Base-by-base conservation (phyloP, 805 yeast genomes). In the Wickerhamomyces bovis region DNA sequence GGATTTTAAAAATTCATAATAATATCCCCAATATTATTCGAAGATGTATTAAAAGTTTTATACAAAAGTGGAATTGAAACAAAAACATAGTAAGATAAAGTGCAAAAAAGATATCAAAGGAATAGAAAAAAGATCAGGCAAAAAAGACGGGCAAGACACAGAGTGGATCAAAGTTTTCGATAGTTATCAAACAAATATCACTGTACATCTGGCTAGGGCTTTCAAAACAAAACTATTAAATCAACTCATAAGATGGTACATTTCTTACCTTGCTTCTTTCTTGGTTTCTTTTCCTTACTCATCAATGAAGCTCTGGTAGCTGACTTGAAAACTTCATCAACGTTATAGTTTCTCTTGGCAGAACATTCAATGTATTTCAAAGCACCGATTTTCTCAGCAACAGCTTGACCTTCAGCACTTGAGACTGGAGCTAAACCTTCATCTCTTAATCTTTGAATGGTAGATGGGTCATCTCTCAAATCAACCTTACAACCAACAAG, bases 401-500 rank as follows among this genome's bases (percentile, higher is more conserved):
- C 94, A 46, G 81, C 76, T 68, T 84, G 85, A 59, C 95, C 96
- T 69, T 89, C 95, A 49, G 85, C 77, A 39, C 85, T 64, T 16
- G 92, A 66, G 44, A 89, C 95, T 40, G 96, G 96, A 62, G 79
- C 80, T 68, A 83, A 87, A 54, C 85, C 83, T 53, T 83, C 79
- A 60, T 81, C 81, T 64, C 83, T 74, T 60, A 89, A 77, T 61
- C 75, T 79, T 66, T 85, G 90, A 56, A 84, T 80, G 39, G 90
- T 84, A 61, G 77, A 75, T 50, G 81, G 81, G 66, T 89, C 95
- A 64, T 84, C 78, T 72, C 96, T 84, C 63, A 89, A 76, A 72
- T 89, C 97, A 56, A 80, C 78, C 73, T 89, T 89, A 74, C 96
- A 88, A 58, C 96, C 97, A 58, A 89, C 96, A 47, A 89, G 75